Percentiles rank a stretch among this genome's conserved stretches.
These are phyloP conservation scores for Plasmodium falciparum DNA, from an alignment of 169 alveolate species.

Conservation along the genomic window DNA sequence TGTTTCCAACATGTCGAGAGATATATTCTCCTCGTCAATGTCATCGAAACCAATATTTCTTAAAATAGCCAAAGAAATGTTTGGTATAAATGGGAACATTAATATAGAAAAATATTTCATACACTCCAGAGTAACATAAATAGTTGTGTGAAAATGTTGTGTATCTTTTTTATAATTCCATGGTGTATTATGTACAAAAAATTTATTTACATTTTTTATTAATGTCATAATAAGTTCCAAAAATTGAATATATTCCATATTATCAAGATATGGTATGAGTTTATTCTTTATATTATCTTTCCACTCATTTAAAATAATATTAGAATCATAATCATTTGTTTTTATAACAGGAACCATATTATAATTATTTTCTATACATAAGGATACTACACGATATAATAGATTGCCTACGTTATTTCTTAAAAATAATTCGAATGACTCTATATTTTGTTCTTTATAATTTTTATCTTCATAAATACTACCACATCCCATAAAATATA, in stretches of 20 bases:
- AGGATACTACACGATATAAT: slow-evolving; percentile 44
- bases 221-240: slow-evolving; percentile 38
- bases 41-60: slow-evolving; percentile 37
- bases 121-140: slow-evolving; percentile 54
- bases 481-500: slow-evolving; percentile 54
- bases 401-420: slow-evolving; percentile 48
- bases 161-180: slow-evolving; percentile 37
- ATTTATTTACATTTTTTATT: slow-evolving; percentile 50
- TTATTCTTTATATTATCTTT: slow-evolving; percentile 5
- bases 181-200: slow-evolving; percentile 34
- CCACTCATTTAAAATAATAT: slow-evolving; percentile 18
- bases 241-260: slow-evolving; percentile 37
- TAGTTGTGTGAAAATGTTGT: slow-evolving; percentile 14
- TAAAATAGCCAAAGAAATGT: slow-evolving; percentile 19
- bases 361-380: slow-evolving; percentile 56
- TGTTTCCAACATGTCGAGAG: slow-evolving; percentile 27
- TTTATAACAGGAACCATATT: background rate
- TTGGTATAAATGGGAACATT: slow-evolving; percentile 56
- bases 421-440: slow-evolving; percentile 34
- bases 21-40: background rate
- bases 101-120: slow-evolving; percentile 63
- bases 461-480: slow-evolving; percentile 60
- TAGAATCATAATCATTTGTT: background rate
- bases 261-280: slow-evolving; percentile 10
- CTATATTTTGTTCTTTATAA: slow-evolving; percentile 40